Evolutionary conservation across 495 filamentous ascomycete genomes (phyloP), one percentile per base, ranked within the genome.

Genomic region (Trichoderma gamsii): DNA sequence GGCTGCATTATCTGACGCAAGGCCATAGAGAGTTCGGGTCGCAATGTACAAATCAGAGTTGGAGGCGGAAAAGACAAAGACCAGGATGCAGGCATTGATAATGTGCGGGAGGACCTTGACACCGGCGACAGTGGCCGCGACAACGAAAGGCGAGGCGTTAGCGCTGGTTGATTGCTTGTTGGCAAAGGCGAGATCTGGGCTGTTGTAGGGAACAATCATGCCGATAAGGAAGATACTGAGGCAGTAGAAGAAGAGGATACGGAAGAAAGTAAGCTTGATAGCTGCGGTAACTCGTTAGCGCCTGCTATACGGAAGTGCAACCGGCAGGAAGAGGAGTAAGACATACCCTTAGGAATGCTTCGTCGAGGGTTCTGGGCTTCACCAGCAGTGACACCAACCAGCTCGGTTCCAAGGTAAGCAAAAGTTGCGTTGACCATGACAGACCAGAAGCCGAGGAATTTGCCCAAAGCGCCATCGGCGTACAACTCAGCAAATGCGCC

Each of bases 41-140:
- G 90, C 92, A 63, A 94, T 93, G 81, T 95, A 97, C 43, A 89
- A 79, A 74, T 89, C 87, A 63, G 79, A 92, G 80, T 94, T 94
- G 66, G 90, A 85, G 32, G 91, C 91, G 16, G 86, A 89, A 76
- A 92, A 86, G 68, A 91, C 91, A 73, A 92, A 93, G 59, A 91
- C 71, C n/a, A 94, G 79, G 61, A 95, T 90, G 71, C 86, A 85
- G 13, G 87, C 91, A 76, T 94, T 96, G 77, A 96, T 88, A 70
- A 92, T 87, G 61, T 86, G 85, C 3, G 86, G 87, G 9, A 94
- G 82, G 12, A 84, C 83, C 21, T 81, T 80, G 68, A 96, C 89
- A 15, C 86, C 82, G 3, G 89, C 88, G 29, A 85, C 76, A 41
- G 84, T 73, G 66, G 86, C 82, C 52, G 87, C 87, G 66, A 90